Percentiles rank a stretch among this genome's conserved stretches.
These are phyloP conservation scores for Austropuccinia psidii DNA, from an alignment of 1,284 basidiomycete species.

Conservation along the genomic window DNA sequence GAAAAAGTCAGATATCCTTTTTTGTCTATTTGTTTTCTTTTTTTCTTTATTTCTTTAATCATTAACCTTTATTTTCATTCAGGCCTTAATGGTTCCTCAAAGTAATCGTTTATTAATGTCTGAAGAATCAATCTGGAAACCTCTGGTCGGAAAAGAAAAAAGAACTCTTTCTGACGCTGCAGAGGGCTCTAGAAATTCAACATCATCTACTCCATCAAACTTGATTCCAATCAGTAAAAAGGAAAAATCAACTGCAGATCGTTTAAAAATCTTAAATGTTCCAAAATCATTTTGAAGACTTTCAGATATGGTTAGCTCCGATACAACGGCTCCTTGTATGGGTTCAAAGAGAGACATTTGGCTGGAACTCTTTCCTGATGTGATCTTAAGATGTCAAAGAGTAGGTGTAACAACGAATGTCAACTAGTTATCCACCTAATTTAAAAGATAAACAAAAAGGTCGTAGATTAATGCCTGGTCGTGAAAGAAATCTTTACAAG, in stretches of 20 bases:
- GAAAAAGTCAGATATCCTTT: conserved; percentile 50
- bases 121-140: conserved; percentile 55
- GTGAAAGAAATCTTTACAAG: conserved; percentile 31
- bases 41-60: background rate
- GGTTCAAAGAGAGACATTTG: conserved; percentile 66
- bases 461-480: conserved; percentile 20
- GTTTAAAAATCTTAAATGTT: conserved; percentile 32
- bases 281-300: conserved; percentile 42
- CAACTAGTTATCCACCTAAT: conserved; percentile 50
- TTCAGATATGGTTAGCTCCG: conserved; percentile 42
- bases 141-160: conserved; percentile 23
- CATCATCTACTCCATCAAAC: background rate
- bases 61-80: background rate
- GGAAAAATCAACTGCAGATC: conserved; percentile 30
- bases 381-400: conserved; percentile 80
- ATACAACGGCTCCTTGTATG: conserved; percentile 40
- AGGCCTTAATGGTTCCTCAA: conserved; percentile 71
- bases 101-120: conserved; percentile 76
- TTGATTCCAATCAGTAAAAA: background rate
- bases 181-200: background rate
- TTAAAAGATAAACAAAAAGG: conserved; percentile 18
- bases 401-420: conserved; percentile 80
- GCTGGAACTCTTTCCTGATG: conserved; percentile 91
- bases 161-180: conserved; percentile 30
- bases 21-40: too few relatives aligned